Evolutionary conservation across 208 protist species (phyloP), one percentile per base, ranked within the genome.

Genomic region (Wallacemonas sp.): DNA sequence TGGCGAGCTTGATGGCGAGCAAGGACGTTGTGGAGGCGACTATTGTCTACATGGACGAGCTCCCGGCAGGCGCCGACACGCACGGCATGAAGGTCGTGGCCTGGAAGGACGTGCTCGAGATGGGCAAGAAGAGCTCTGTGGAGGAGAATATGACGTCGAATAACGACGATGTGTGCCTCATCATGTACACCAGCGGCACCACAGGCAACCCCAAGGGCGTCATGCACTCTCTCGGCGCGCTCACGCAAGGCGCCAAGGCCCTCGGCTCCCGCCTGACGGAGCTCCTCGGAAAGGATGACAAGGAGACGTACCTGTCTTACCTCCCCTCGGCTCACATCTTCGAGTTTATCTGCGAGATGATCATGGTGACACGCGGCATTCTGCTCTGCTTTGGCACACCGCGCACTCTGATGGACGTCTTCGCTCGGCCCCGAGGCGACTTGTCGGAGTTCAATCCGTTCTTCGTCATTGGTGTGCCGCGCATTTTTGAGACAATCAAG

Each of bases 121-220:
- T 59, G 30, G 89, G 89, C 56, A 58, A 56, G 42, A 45, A 54
- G 54, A 88, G 66, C 51, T 41, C 56, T 33, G 28, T 36, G 5
- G 39, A 61, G 26, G 4, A 59, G 46, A 36, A 61, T 21, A 9
- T 59, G 38, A 34, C 64, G 26, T 51, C 70, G 27, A 77, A 88
- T 55, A 76, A 72, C 68, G 82, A 93, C 68, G 60, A 73, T 12
- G 54, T 53, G 19, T 74, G 66, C 2, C 77, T 93, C 56, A 77
- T 96, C 66, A 96, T 95, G 93, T 97, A 97, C 82, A 97, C 94
- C 36, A 96, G 90, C 46, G 94, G 94, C 36, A 95, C 94, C 8
- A 96, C 88, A 8, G 91, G 90, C 12, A 80, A 93, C 61, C 94
- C 94, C 12, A 97, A 97, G 70, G 94, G 92, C 47, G 91, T 96